Percentiles rank a stretch among this genome's conserved stretches.
These are phyloP conservation scores for Aspergillus fructus DNA, from an alignment of 2,329 filamentous ascomycete species.

Conservation along the genomic window DNA sequence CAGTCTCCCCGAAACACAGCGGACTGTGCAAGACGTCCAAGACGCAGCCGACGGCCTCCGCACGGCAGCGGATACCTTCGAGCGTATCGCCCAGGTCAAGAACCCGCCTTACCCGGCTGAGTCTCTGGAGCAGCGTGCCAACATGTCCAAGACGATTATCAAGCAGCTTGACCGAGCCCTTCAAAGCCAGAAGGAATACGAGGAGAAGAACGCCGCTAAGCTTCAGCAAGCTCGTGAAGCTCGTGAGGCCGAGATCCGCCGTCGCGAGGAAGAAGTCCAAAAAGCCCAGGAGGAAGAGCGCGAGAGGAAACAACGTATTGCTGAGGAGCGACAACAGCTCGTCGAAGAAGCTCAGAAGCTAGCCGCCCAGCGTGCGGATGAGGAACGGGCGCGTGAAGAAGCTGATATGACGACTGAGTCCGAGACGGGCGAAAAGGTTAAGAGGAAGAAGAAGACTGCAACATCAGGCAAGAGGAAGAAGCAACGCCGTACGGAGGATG, in stretches of 20 bases:
- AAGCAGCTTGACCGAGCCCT: conserved; percentile 86
- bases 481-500: conserved; percentile 36
- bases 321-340: conserved; percentile 82
- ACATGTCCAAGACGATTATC: conserved; percentile 94
- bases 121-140: conserved; percentile 90
- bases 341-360: conserved; percentile 71
- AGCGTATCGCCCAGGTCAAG: conserved; percentile 59
- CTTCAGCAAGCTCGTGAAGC: conserved; percentile 75
- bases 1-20: conserved; percentile 70
- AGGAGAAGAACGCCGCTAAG: conserved; percentile 88
- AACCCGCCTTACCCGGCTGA: conserved; percentile 83
- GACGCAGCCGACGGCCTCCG: conserved; percentile 78
- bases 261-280: conserved; percentile 73
- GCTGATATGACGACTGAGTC: conserved; percentile 79
- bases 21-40: conserved; percentile 77
- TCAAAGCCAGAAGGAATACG: conserved; percentile 83
- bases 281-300: conserved; percentile 67
- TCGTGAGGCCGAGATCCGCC: conserved; percentile 75
- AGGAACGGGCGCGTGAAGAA: conserved; percentile 66
- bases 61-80: conserved; percentile 73
- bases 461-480: conserved; percentile 67
- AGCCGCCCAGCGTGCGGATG: conserved; percentile 69
- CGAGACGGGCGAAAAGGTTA: conserved; percentile 78
- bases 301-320: conserved; percentile 75
- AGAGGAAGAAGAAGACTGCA: conserved; percentile 66